phyloP scores from a whole-genome alignment of 1,284 basidiomycete species.

The Ceraceosorus guamensis region DNA sequence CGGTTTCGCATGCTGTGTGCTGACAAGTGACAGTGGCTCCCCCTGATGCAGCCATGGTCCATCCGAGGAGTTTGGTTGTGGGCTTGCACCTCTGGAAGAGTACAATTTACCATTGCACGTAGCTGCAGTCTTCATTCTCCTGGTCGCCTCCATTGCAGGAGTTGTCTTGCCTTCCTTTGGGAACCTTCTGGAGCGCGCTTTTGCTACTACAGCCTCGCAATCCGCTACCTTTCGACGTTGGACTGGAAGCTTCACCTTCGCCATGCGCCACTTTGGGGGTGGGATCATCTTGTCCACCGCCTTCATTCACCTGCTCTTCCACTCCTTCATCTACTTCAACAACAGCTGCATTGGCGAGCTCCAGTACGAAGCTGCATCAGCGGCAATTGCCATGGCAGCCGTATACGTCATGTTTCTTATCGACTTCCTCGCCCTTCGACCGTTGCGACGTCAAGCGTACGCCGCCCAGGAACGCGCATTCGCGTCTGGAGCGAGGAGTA shows the following conservation, averaged over 20 bases:
- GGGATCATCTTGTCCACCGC: slow-evolving; percentile 52
- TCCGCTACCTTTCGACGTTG: slow-evolving; percentile 1
- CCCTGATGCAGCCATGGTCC: slow-evolving; percentile 50
- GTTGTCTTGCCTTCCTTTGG: slow-evolving; percentile 48
- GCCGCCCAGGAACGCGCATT: not conserved
- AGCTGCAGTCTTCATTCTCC: slow-evolving; percentile 50
- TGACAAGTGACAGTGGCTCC: slow-evolving; percentile 13
- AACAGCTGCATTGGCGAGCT: slow-evolving; percentile 52
- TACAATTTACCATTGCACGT: slow-evolving; percentile 52
- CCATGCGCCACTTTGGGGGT: slow-evolving; percentile 29
- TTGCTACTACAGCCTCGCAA: not conserved
- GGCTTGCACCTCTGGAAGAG: slow-evolving; percentile 26
- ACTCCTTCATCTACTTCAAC: slow-evolving; percentile 47
- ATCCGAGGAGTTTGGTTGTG: slow-evolving; percentile 44
- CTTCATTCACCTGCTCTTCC: slow-evolving; percentile 52
- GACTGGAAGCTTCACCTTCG: slow-evolving; percentile 19
- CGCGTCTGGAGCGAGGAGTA: too few species aligned
- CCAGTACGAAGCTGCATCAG: slow-evolving; percentile 49
- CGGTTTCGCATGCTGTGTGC: too few species aligned
- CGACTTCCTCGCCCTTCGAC: slow-evolving; percentile 36
- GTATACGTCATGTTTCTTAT: slow-evolving; percentile 41
- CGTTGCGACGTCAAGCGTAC: not conserved
- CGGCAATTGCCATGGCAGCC: slow-evolving; percentile 47
- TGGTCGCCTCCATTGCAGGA: slow-evolving; percentile 48
- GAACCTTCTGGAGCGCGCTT: slow-evolving; percentile 32